These are phyloP conservation scores for Ceratocystis harringtonii DNA, from an alignment of 2,329 filamentous ascomycete genomes.

Conservation along the genomic window DNA sequence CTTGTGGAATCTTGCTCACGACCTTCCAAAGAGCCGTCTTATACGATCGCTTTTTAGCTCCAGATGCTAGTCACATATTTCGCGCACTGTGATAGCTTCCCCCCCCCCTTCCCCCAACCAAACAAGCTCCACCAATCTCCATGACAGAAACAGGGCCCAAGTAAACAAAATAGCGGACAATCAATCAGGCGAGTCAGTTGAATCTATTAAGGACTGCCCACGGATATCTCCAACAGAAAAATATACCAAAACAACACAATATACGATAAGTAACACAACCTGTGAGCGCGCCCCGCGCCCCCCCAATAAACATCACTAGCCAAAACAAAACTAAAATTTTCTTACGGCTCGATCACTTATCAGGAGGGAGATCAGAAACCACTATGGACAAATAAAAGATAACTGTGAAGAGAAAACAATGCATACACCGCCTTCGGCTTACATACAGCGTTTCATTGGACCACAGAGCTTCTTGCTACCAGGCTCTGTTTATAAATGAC, in stretches of 20 bases:
- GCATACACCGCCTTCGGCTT: background rate
- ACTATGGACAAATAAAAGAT: background rate
- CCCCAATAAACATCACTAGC: too few species aligned
- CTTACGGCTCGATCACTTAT: background rate
- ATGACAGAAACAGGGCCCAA: background rate
- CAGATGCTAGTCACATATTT: slow-evolving; percentile 1
- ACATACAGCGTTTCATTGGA: background rate
- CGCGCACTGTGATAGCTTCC: background rate
- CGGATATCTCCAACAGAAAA: too few species aligned
- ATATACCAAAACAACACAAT: too few species aligned
- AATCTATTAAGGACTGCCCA: too few species aligned
- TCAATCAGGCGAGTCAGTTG: background rate
- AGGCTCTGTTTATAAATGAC: background rate
- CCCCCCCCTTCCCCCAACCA: background rate
- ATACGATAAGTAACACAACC: too few species aligned
- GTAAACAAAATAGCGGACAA: background rate
- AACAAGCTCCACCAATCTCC: background rate
- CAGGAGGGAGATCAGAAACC: background rate
- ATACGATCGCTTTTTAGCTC: background rate
- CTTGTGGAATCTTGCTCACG: background rate
- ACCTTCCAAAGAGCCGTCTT: background rate
- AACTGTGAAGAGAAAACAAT: background rate
- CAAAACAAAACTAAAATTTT: too few species aligned
- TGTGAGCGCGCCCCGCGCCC: too few species aligned
- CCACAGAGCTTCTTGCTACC: background rate